Conservation (phyloP, 805 yeast species). For the Kluyveromyces lactis region DNA sequence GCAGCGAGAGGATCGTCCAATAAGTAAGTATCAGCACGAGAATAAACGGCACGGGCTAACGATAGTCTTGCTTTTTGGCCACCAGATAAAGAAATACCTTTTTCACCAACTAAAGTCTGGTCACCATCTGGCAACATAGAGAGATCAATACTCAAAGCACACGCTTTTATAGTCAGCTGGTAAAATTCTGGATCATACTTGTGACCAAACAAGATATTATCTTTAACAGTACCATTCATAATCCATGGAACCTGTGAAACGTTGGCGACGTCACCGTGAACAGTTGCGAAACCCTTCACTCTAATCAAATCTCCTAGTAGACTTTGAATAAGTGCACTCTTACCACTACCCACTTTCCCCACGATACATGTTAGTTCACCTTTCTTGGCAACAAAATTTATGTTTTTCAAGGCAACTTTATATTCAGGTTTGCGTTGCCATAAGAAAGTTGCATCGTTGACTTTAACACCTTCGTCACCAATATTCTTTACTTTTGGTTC, state of each 20-base stretch:
- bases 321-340: conserved; percentile 73
- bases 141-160: conserved; percentile 78
- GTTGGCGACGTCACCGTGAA: conserved; percentile 77
- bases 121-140: conserved; percentile 82
- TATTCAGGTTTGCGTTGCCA: conserved; percentile 70
- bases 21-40: conserved; percentile 85
- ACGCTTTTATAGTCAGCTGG: conserved; percentile 71
- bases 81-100: conserved; percentile 92
- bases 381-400: conserved; percentile 56
- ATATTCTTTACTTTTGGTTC: conserved; percentile 34
- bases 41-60: conserved; percentile 90
- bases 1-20: conserved; percentile 93
- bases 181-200: conserved; percentile 76
- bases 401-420: conserved; percentile 56
- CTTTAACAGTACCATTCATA: conserved; percentile 87
- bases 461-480: conserved; percentile 62
- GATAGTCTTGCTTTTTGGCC: conserved; percentile 97
- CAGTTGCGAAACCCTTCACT: conserved; percentile 59
- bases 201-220: conserved; percentile 86
- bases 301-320: conserved; percentile 77
- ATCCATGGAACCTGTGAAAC: conserved; percentile 96
- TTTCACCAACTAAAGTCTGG: conserved; percentile 89
- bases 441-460: conserved; percentile 61
- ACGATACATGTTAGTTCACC: conserved; percentile 80
- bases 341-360: conserved; percentile 88